Conservation (phyloP, 306 rosid genomes). For the Sesbania bispinosa region DNA sequence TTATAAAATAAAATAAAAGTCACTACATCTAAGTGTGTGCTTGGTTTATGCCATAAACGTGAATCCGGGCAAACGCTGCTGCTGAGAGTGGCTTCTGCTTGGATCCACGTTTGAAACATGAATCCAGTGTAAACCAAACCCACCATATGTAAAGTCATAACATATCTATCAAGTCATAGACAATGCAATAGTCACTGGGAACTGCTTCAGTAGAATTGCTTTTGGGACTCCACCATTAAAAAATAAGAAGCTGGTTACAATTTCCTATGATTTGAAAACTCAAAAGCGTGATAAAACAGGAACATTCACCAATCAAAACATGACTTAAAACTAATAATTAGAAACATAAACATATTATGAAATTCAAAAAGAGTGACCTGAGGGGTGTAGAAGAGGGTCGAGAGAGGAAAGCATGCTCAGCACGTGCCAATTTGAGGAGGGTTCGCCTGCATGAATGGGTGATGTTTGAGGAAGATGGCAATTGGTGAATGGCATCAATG, state of each 20-base stretch:
- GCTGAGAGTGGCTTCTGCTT: too few relatives aligned
- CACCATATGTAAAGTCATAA: not conserved
- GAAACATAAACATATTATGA: not conserved
- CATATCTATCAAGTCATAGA: not conserved
- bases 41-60: too few relatives aligned
- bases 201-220: not conserved
- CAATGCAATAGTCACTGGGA: not conserved
- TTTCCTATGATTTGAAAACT: not conserved
- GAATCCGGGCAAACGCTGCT: too few relatives aligned
- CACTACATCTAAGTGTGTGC: too few relatives aligned
- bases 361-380: slow-evolving; percentile 40
- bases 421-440: slow-evolving; percentile 62
- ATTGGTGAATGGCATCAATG: slow-evolving; percentile 41
- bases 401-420: slow-evolving; percentile 72
- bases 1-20: not conserved
- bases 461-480: slow-evolving; percentile 56
- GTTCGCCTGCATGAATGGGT: slow-evolving; percentile 60
- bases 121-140: too few relatives aligned
- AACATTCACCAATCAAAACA: not conserved
- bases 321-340: not conserved
- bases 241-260: not conserved
- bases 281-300: not conserved
- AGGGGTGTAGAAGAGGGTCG: slow-evolving; percentile 43
- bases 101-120: too few relatives aligned
- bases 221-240: too few relatives aligned